phyloP scores from a whole-genome alignment of 2,329 filamentous ascomycete genomes.

The Macrophomina phaseolina region DNA sequence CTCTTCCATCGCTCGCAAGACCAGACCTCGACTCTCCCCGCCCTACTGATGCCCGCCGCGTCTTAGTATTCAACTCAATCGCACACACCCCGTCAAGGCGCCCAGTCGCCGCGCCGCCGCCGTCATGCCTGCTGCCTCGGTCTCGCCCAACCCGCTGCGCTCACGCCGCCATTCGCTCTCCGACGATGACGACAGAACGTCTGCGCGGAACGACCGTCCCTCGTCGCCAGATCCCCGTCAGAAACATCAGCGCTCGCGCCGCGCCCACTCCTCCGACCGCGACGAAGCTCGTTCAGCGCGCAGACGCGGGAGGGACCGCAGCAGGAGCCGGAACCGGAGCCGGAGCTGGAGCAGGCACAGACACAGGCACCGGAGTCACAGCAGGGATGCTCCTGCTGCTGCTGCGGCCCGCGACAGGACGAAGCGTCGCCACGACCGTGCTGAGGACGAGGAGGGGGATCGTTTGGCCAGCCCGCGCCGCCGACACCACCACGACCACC shows the following conservation, averaged over 20 bases:
- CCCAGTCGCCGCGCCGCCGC: not conserved
- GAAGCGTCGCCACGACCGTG: constrained; percentile 21
- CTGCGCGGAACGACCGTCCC: constrained; percentile 4
- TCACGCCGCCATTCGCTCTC: constrained; percentile 4
- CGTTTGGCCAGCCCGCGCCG: constrained; percentile 37
- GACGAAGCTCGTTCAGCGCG: constrained; percentile 8
- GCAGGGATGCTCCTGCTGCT: constrained; percentile 23
- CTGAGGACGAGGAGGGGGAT: too few relatives aligned
- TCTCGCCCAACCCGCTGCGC: constrained; percentile 8
- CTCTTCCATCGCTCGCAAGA: not conserved
- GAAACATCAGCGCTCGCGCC: constrained; percentile 26
- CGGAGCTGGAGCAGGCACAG: constrained; percentile 28
- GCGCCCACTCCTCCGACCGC: constrained; percentile 3
- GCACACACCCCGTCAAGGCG: not conserved
- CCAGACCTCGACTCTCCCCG: not conserved
- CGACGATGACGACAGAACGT: constrained; percentile 7
- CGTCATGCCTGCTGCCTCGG: constrained; percentile 2
- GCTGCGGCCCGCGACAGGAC: constrained; percentile 6
- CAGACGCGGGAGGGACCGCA: constrained; percentile 4
- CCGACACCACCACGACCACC: constrained; percentile 37
- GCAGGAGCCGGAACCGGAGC: constrained; percentile 17
- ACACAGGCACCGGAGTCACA: constrained; percentile 25
- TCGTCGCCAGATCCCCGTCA: constrained; percentile 27
- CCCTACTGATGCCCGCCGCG: not conserved
- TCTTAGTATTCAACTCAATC: not conserved